Conservation (phyloP, 2,329 filamentous ascomycete species). For the Curvularia eragrostidis region DNA sequence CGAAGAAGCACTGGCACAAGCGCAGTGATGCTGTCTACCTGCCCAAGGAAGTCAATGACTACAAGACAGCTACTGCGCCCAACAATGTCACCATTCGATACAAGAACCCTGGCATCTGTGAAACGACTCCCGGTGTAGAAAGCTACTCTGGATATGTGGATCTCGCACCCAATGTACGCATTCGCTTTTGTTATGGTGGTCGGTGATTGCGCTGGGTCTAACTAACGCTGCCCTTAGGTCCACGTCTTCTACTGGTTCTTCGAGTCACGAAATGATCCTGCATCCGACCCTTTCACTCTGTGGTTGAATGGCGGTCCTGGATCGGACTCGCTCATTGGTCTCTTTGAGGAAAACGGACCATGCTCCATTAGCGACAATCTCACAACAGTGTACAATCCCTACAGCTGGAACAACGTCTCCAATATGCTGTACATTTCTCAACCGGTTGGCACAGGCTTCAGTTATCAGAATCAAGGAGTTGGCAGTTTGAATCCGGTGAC, state of each 20-base stretch:
- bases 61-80: conserved; percentile 56
- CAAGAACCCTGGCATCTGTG: conserved; percentile 61
- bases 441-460: conserved; percentile 65
- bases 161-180: conserved; percentile 34
- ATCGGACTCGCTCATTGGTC: conserved; percentile 59
- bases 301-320: conserved; percentile 63
- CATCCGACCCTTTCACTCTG: conserved; percentile 56
- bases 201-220: background rate
- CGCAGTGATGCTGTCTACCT: conserved; percentile 33
- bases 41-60: conserved; percentile 51
- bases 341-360: conserved; percentile 55
- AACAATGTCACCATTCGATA: conserved; percentile 57
- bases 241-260: conserved; percentile 60
- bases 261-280: conserved; percentile 57
- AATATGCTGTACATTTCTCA: conserved; percentile 69
- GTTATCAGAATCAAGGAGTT: conserved; percentile 43
- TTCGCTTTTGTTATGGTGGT: background rate
- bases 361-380: conserved; percentile 30
- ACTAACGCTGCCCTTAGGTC: conserved; percentile 13
- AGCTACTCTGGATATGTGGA: conserved; percentile 56
- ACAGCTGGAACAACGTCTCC: conserved; percentile 65
- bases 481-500: conserved; percentile 47
- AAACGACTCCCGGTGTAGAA: conserved; percentile 60
- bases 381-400: conserved; percentile 58
- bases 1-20: conserved; percentile 31